These are phyloP conservation scores for Amborella trichopoda DNA, from an alignment of 164 flowering plant genomes.

Conservation along the genomic window DNA sequence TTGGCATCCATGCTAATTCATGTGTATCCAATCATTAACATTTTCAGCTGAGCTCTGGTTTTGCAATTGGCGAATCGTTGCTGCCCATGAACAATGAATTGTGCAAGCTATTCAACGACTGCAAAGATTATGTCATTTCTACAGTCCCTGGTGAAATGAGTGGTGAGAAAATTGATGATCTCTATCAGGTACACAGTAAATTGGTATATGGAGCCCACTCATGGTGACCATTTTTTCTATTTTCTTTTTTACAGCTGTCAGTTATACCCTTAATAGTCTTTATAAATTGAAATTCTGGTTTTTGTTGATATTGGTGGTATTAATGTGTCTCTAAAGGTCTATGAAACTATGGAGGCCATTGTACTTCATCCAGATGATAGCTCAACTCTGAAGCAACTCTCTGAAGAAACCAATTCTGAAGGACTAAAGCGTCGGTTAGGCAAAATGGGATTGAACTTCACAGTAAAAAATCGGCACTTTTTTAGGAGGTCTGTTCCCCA, in stretches of 20 bases:
- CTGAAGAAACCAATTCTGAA: neutral
- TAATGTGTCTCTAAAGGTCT: neutral
- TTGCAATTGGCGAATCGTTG: neutral
- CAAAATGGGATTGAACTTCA: neutral
- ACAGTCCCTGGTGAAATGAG: neutral
- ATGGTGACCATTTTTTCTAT: conserved; percentile 1
- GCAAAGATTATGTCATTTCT: neutral
- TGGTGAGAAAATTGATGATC: neutral
- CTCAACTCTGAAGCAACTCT: neutral
- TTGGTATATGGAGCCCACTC: neutral
- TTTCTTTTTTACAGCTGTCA: neutral
- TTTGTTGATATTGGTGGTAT: neutral
- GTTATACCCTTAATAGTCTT: neutral
- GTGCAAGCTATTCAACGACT: neutral
- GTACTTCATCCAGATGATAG: neutral
- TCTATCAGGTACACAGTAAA: neutral
- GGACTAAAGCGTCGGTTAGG: conserved; percentile 1
- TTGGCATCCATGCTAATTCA: too few species aligned
- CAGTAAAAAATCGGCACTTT: neutral
- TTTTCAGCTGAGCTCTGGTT: conserved; percentile 2
- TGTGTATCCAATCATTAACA: too few species aligned
- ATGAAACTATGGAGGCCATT: neutral
- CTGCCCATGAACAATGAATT: neutral
- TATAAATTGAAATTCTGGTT: neutral
- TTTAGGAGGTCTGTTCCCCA: neutral